These are phyloP conservation scores for Lachnellula occidentalis DNA, from an alignment of 2,329 filamentous ascomycete species.

Conservation along the genomic window DNA sequence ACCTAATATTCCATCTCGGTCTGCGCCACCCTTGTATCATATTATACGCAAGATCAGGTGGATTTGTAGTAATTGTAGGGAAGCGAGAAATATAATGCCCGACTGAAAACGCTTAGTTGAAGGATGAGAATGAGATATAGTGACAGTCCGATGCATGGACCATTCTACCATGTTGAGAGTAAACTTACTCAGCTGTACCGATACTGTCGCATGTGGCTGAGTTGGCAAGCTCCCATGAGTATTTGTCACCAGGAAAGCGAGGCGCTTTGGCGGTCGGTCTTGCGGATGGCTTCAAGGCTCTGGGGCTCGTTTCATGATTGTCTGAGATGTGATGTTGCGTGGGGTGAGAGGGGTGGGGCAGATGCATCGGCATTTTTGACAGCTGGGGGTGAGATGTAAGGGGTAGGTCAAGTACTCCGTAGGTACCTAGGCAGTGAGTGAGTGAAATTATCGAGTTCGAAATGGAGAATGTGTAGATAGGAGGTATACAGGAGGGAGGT, in stretches of 20 bases:
- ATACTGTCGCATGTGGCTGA: neutral
- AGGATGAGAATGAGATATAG: too few relatives aligned
- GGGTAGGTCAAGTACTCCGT: too few relatives aligned
- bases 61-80: neutral
- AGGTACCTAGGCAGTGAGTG: too few relatives aligned
- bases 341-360: neutral
- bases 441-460: too few relatives aligned
- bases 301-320: slow-evolving; percentile 13
- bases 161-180: too few relatives aligned
- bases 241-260: neutral
- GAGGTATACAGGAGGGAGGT: too few relatives aligned
- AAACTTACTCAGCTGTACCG: too few relatives aligned
- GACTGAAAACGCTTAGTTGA: neutral
- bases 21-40: neutral
- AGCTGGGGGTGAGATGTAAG: too few relatives aligned
- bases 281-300: neutral
- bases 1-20: neutral
- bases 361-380: neutral
- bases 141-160: too few relatives aligned
- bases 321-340: slow-evolving; percentile 3
- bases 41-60: slow-evolving; percentile 10
- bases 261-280: slow-evolving; percentile 1
- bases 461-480: too few relatives aligned
- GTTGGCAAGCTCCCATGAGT: neutral
- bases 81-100: slow-evolving; percentile 15